Conservation (phyloP, 192 early-diverging fungal species). For the Geosiphon pyriformis region DNA sequence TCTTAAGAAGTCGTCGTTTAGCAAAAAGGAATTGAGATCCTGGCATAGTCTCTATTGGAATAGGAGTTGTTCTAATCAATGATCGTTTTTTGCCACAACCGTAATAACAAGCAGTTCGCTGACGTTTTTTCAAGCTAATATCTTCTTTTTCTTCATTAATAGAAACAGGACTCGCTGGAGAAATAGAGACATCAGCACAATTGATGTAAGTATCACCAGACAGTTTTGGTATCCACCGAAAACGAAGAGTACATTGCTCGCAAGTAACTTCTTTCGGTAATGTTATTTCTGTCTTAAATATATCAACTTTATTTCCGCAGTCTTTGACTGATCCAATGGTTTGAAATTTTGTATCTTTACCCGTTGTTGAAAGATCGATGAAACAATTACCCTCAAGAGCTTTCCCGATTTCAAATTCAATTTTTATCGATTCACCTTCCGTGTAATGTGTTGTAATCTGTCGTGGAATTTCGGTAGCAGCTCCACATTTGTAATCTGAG, state of each 20-base stretch:
- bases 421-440: constrained; percentile 1
- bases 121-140: too few relatives aligned
- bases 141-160: neutral
- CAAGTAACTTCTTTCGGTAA: constrained; percentile 12
- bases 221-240: constrained; percentile 9
- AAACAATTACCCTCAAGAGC: constrained; percentile 13
- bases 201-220: constrained; percentile 18
- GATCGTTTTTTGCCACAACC: too few relatives aligned
- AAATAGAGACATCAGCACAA: constrained; percentile 22
- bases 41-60: too few relatives aligned
- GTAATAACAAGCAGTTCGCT: too few relatives aligned
- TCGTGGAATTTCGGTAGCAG: neutral
- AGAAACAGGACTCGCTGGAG: neutral
- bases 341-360: constrained; percentile 14
- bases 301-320: constrained; percentile 9
- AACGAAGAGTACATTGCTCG: constrained; percentile 15
- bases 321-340: neutral
- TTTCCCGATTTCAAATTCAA: constrained; percentile 18
- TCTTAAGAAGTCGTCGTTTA: too few relatives aligned
- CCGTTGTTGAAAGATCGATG: constrained; percentile 14
- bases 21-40: too few relatives aligned
- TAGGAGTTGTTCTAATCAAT: too few relatives aligned
- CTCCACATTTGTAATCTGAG: neutral
- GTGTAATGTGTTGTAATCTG: neutral
- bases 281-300: constrained; percentile 1